Base-by-base conservation (phyloP, 2,329 filamentous ascomycete genomes). In the Exophiala sideris region DNA sequence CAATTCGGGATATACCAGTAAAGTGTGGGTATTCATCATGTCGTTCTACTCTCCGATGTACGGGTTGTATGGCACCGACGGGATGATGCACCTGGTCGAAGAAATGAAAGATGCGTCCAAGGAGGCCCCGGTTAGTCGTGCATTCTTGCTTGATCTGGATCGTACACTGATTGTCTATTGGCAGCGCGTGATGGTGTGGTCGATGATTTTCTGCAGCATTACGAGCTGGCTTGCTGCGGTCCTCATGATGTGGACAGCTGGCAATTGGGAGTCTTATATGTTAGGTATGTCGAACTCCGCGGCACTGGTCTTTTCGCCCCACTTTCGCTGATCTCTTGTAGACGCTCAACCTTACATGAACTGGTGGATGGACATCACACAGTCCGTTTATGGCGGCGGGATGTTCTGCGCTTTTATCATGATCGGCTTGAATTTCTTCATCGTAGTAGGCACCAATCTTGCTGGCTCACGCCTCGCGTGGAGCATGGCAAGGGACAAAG, bases 1-100 rank as follows among this genome's bases (percentile, higher is more conserved):
- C 64, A 61, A 71, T 45, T 73, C 73, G 38, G 61, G 72, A 10
- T 71, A 69, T 50, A 58, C 63, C 1, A 57, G 48, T 40, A 73
- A 80, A 36, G 82, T 81, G 9, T 80, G 86, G 16, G 82, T 83
- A 1, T 87, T 87, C 57, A 71, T 85, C 35, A 56, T 63, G 72
- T 80, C 1, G 81, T 84, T 29, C 82, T 87, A 67, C 73, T 86
- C 24, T 88, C 88, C 63, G 84, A 84, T 18, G 85, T 85, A 5
- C 88, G 82, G 65, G 79, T 80, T 49, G 79, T 88, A 18, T 9
- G 80, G 81, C 1, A 81, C 83, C 0, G 85, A 88, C 64, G 81
- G 82, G 45, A 79, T 83, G 1, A 80, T 80, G 1, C 85, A 88
- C 65, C 66, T 88, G 36, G 80, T 59, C 18, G 57, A 59, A 39